Percentiles rank a stretch among this genome's conserved stretches.
Evolutionary conservation across 176 grass and related monocot species (phyloP).

Genomic region (Ananas comosus): DNA sequence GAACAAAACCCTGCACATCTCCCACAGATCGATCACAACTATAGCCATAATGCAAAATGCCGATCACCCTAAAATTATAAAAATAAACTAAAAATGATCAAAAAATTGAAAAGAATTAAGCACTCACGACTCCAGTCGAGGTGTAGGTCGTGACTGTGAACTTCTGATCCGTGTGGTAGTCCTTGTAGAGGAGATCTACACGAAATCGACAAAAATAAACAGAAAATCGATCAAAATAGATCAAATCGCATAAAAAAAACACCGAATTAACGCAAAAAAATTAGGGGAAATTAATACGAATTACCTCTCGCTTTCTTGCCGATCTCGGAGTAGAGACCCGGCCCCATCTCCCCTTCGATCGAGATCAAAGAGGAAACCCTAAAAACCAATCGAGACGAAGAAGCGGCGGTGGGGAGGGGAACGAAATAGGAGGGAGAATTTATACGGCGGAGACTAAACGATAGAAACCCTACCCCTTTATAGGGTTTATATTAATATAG

Average conservation of each 20-base stretch:
- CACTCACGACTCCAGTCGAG: constrained; percentile 59
- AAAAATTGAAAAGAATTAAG: background rate
- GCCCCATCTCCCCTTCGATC: constrained; percentile 36
- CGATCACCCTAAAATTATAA: background rate
- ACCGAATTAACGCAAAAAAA: background rate
- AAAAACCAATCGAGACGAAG: background rate
- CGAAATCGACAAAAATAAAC: background rate
- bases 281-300: too few species aligned
- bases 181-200: constrained; percentile 80
- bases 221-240: background rate
- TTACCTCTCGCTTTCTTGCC: constrained; percentile 75
- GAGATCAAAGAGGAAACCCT: background rate
- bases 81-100: background rate
- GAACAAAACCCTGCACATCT: too few species aligned
- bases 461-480: too few species aligned
- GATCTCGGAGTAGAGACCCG: constrained; percentile 70
- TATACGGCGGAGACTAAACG: background rate
- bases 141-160: constrained; percentile 64
- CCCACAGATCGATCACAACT: background rate
- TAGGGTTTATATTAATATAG: too few species aligned
- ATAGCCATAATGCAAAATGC: background rate
- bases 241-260: background rate
- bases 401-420: background rate
- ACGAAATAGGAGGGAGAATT: background rate
- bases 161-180: constrained; percentile 74